phyloP scores from a whole-genome alignment of 1,284 basidiomycete species.

The Exobasidium cylindrosporum region DNA sequence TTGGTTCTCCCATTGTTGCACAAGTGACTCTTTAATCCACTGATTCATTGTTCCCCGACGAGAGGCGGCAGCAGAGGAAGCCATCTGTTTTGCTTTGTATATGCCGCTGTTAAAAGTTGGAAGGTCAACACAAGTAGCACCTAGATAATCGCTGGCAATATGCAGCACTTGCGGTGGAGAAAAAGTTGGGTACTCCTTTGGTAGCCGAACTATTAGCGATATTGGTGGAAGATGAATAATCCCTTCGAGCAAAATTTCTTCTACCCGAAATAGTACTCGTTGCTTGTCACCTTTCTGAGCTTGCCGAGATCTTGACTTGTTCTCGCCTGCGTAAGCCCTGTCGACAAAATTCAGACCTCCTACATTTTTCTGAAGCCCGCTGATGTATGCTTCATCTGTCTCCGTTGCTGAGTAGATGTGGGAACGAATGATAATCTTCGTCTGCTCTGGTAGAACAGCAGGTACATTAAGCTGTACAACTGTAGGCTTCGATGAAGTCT shows the following conservation, averaged over 20 bases:
- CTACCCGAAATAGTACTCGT: background rate
- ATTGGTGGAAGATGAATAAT: constrained; percentile 14
- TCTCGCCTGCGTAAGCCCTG: background rate
- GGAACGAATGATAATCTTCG: background rate
- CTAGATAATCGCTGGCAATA: background rate
- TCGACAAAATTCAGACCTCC: background rate
- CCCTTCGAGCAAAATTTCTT: constrained; percentile 3
- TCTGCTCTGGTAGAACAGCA: background rate
- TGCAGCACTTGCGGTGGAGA: constrained; percentile 9
- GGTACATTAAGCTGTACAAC: background rate
- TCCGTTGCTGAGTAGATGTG: background rate
- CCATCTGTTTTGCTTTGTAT: background rate
- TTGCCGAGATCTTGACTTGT: background rate
- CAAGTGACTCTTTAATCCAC: constrained; percentile 6
- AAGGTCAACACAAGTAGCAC: background rate
- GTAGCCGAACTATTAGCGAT: constrained; percentile 5
- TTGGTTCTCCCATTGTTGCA: constrained; percentile 15
- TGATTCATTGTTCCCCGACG: background rate
- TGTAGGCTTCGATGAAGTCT: background rate
- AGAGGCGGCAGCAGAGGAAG: constrained; percentile 4
- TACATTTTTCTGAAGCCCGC: background rate
- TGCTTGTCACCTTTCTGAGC: constrained; percentile 4
- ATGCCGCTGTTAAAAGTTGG: background rate
- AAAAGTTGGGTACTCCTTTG: constrained; percentile 14
- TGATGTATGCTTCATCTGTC: background rate